phyloP scores from a whole-genome alignment of 345 rosid genomes.

The Bruguiera sexangula region DNA sequence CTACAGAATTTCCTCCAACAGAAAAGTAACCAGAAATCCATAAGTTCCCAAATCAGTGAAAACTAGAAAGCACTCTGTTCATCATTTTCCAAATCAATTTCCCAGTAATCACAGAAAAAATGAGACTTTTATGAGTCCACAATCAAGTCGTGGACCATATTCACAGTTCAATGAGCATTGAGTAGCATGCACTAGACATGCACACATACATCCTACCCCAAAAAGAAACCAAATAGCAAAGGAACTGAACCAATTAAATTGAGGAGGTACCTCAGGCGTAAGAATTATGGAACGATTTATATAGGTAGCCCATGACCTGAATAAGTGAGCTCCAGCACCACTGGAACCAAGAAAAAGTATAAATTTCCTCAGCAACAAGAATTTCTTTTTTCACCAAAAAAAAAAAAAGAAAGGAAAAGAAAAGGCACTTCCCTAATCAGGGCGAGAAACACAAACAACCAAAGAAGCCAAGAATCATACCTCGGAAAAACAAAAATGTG shows the following conservation, averaged over 20 bases:
- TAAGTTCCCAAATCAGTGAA: no score
- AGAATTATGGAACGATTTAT: constrained; percentile 76
- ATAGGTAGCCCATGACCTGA: constrained; percentile 68
- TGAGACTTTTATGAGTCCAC: no score
- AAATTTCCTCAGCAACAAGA: neutral
- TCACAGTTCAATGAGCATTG: no score
- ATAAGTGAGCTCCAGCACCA: constrained; percentile 74
- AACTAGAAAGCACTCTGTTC: no score
- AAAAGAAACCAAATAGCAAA: neutral
- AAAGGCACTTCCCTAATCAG: neutral
- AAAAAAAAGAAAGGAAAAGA: neutral
- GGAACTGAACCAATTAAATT: neutral
- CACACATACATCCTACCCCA: no score
- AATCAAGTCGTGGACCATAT: no score
- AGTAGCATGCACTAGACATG: no score
- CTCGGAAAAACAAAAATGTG: constrained; percentile 95
- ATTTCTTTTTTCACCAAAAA: no score
- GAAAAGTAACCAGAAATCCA: no score
- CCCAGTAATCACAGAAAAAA: no score
- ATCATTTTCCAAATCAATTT: no score
- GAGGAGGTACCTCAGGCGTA: constrained; percentile 65
- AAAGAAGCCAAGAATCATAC: constrained; percentile 25
- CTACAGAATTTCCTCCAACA: no score
- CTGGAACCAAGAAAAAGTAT: constrained; percentile 11
- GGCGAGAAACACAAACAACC: neutral